Evolutionary conservation across 495 filamentous ascomycete genomes (phyloP).

Genomic region (Trichoderma orchidacearum): DNA sequence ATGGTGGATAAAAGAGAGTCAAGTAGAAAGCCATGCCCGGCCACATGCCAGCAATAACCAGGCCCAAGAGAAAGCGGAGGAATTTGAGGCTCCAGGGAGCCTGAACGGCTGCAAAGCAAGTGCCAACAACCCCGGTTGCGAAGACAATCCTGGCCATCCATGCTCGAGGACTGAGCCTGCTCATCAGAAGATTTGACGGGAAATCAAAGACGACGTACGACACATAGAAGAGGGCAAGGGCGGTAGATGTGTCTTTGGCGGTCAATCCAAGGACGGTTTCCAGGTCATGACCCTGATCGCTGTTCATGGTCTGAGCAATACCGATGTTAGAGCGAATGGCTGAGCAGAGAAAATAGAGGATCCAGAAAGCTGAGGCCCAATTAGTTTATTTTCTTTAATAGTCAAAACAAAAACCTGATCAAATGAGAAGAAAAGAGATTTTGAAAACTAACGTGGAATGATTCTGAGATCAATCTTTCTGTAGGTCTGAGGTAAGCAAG

Average conservation of each 20-base stretch:
- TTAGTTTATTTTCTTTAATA: slow-evolving; percentile 2
- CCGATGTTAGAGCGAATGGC: slow-evolving; percentile 85
- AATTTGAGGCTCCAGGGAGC: slow-evolving; percentile 84
- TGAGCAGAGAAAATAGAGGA: slow-evolving; percentile 86
- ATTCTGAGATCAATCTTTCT: slow-evolving; percentile 74
- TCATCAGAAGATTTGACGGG: slow-evolving; percentile 86
- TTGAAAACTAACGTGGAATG: slow-evolving; percentile 46
- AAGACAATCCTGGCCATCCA: slow-evolving; percentile 93
- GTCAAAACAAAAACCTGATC: not conserved
- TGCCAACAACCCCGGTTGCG: slow-evolving; percentile 71
- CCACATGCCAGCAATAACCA: slow-evolving; percentile 90
- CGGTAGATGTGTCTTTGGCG: slow-evolving; percentile 64
- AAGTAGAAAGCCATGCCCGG: slow-evolving; percentile 91
- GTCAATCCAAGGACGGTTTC: slow-evolving; percentile 49
- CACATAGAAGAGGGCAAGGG: slow-evolving; percentile 79
- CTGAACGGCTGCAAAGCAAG: slow-evolving; percentile 68
- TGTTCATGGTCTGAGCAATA: slow-evolving; percentile 84
- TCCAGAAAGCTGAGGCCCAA: slow-evolving; percentile 55
- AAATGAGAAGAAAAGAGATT: slow-evolving; percentile 1
- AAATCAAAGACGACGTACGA: slow-evolving; percentile 82
- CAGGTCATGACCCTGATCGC: slow-evolving; percentile 51
- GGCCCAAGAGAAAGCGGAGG: slow-evolving; percentile 70
- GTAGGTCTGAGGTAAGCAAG: too few relatives aligned
- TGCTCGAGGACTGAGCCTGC: slow-evolving; percentile 63
- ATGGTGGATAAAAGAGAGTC: slow-evolving; percentile 82